phyloP scores from a whole-genome alignment of 1,284 basidiomycete genomes.

The Anthracocystis setariae region DNA sequence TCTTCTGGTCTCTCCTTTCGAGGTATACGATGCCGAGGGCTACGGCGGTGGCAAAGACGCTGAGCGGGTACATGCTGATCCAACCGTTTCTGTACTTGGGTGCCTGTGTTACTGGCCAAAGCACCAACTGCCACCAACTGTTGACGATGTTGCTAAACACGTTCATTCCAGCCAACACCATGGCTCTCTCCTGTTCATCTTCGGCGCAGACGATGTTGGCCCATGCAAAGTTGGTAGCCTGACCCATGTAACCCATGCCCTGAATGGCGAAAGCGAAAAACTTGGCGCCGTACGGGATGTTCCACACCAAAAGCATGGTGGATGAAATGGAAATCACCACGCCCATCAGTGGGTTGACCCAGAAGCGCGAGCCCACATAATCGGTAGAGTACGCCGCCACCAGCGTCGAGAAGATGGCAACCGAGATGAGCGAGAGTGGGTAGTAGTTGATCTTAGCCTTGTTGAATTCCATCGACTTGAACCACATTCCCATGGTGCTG shows the following conservation, averaged over 20 bases:
- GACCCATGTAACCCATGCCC: constrained; percentile 59
- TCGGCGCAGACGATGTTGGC: constrained; percentile 54
- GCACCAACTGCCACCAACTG: constrained; percentile 58
- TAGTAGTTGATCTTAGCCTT: constrained; percentile 50
- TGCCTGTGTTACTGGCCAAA: constrained; percentile 57
- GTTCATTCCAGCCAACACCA: constrained; percentile 58
- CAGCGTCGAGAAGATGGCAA: constrained; percentile 49
- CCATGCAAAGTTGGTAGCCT: constrained; percentile 66
- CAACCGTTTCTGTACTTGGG: constrained; percentile 56
- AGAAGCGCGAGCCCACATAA: constrained; percentile 29
- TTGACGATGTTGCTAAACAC: constrained; percentile 50
- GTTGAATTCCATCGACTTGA: constrained; percentile 70
- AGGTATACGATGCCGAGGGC: constrained; percentile 37
- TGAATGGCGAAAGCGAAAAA: constrained; percentile 60
- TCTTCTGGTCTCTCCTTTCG: constrained; percentile 31
- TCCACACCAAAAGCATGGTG: constrained; percentile 50
- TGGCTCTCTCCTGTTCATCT: constrained; percentile 62
- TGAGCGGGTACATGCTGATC: constrained; percentile 52
- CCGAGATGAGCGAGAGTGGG: constrained; percentile 38
- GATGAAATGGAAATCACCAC: constrained; percentile 33
- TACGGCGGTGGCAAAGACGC: constrained; percentile 30
- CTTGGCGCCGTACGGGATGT: constrained; percentile 52
- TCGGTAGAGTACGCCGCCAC: constrained; percentile 44
- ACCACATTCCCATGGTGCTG: constrained; percentile 80
- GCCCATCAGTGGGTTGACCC: constrained; percentile 51